Percentiles rank a stretch among this genome's conserved stretches.
Conservation (phyloP, 805 yeast genomes). For the Suhomyces vadensis region DNA sequence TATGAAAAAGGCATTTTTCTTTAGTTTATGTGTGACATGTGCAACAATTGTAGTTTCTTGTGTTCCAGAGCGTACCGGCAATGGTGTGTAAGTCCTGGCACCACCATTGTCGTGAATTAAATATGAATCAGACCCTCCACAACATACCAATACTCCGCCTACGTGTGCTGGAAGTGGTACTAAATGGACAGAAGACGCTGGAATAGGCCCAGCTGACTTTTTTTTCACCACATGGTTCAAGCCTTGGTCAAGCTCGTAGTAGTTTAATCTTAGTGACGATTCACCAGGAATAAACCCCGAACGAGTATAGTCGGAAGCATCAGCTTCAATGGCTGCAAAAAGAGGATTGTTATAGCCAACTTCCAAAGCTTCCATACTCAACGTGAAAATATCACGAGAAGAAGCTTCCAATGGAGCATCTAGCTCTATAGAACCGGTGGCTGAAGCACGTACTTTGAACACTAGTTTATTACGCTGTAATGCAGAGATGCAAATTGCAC, state of each 20-base stretch:
- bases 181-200: conserved; percentile 48
- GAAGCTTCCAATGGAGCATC: conserved; percentile 77
- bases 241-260: conserved; percentile 85
- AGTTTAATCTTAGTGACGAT: conserved; percentile 44
- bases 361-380: conserved; percentile 61
- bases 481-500: conserved; percentile 71
- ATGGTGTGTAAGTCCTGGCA: conserved; percentile 38
- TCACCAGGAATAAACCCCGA: conserved; percentile 12
- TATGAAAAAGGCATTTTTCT: conserved; percentile 59
- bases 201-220: conserved; percentile 16
- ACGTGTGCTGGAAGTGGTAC: conserved; percentile 70
- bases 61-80: conserved; percentile 50
- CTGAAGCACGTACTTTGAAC: conserved; percentile 57
- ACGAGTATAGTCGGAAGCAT: conserved; percentile 36
- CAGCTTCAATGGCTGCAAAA: conserved; percentile 78
- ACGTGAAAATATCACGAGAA: conserved; percentile 50
- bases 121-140: conserved; percentile 33
- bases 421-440: conserved; percentile 45
- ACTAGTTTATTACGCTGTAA: conserved; percentile 74
- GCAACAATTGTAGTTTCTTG: conserved; percentile 43
- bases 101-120: conserved; percentile 52
- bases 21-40: conserved; percentile 67
- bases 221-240: conserved; percentile 66
- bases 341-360: conserved; percentile 80
- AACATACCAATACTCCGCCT: conserved; percentile 70